These are phyloP conservation scores for Pyrenochaeta sp. DNA, from an alignment of 2,329 filamentous ascomycete species.

Conservation along the genomic window DNA sequence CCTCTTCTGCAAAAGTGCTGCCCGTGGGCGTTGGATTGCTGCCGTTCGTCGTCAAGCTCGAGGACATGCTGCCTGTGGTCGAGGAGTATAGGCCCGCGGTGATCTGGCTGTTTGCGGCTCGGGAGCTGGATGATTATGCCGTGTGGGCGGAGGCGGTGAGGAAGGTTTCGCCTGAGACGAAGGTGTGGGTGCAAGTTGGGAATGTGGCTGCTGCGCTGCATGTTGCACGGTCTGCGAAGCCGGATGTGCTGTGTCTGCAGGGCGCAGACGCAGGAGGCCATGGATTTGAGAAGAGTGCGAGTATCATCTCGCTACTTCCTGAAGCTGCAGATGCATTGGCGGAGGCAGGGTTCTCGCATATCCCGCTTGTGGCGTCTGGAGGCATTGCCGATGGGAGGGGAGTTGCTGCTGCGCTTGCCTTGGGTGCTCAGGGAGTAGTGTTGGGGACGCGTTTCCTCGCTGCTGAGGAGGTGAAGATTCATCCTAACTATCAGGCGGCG, in stretches of 20 bases:
- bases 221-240: slow-evolving; percentile 56
- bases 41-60: slow-evolving; percentile 55
- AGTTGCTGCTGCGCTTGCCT: slow-evolving; percentile 63
- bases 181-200: slow-evolving; percentile 68
- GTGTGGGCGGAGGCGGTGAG: slow-evolving; percentile 46
- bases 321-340: slow-evolving; percentile 62
- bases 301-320: slow-evolving; percentile 65
- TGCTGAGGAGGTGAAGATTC: slow-evolving; percentile 54
- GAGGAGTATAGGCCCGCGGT: slow-evolving; percentile 63
- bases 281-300: slow-evolving; percentile 63
- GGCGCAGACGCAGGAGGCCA: slow-evolving; percentile 71
- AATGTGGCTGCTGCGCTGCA: slow-evolving; percentile 64
- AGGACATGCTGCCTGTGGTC: slow-evolving; percentile 61
- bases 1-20: slow-evolving; percentile 36
- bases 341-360: slow-evolving; percentile 28
- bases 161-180: slow-evolving; percentile 43
- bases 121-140: slow-evolving; percentile 48
- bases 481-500: slow-evolving; percentile 55
- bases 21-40: slow-evolving; percentile 70
- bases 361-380: slow-evolving; percentile 62
- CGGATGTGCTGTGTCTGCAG: slow-evolving; percentile 69
- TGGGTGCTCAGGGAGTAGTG: slow-evolving; percentile 63
- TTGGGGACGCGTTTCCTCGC: slow-evolving; percentile 73
- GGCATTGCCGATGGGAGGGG: slow-evolving; percentile 67
- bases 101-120: slow-evolving; percentile 72